Base-by-base conservation (phyloP, 331 rosid genomes). In the Pyracantha coccinea region DNA sequence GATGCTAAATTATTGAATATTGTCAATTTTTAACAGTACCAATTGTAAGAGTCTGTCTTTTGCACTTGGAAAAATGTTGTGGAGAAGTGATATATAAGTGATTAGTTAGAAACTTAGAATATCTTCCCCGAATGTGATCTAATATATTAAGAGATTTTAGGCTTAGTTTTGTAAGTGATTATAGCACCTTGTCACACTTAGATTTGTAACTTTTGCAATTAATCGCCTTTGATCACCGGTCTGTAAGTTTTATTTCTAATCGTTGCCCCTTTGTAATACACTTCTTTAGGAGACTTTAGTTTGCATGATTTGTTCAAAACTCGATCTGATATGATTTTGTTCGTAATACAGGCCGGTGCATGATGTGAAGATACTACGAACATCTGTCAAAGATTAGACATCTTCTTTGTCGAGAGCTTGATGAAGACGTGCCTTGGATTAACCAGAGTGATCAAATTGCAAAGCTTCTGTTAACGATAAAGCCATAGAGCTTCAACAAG, bases 321-420 rank as follows among this genome's bases (percentile, higher is more conserved):
- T 44, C 1, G 4, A 24, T 54, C 69, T 15, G n/a, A 47, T 23
- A 2, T 64, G 15, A 41, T 61, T 52, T 60, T 79, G 78, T 68
- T 59, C 5, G 19, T 57, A 58, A 69, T 80, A 57, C 93, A 95
- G 99, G 80, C 99, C 99, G 28, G 82, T 95, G 72, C 99, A 95
- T 79, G 99, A 92, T 72, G 99, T 95, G 85, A 92, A 89, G 91
- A 89, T 95, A 50, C 88, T 95, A 11, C 84, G 96, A 72, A 86
- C 99, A 23, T 73, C 90, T 0, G 93, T 92, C 58, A 92, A 90
- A 85, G 99, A 92, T 83, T 95, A 89, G 73, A 57, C 33, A 17
- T 50, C 20, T 47, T 47, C 47, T 44, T 44, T 44, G 50, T 44
- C 50, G 6, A 44, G 50, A 44, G 50, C 50, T 44, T 44, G 50